Conservation (phyloP, 73 alveolate genomes). For the Tetrahymena malaccensis region DNA sequence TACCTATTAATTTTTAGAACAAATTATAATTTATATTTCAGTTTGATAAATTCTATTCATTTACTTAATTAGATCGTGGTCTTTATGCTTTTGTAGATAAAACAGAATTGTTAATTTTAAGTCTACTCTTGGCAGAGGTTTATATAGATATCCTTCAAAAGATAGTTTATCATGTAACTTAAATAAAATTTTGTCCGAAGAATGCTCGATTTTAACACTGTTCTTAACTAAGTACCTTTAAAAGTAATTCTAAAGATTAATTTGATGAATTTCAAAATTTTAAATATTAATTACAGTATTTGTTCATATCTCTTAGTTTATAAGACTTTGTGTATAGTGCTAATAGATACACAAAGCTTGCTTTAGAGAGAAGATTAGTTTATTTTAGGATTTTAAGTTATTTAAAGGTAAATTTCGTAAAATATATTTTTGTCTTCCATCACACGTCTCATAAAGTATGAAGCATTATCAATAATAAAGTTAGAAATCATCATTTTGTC, state of each 20-base stretch:
- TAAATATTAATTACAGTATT: neutral
- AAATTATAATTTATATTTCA: neutral
- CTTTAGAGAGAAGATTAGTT: neutral
- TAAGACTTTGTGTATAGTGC: neutral
- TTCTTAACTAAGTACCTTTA: neutral
- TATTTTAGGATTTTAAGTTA: neutral
- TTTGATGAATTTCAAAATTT: too few relatives aligned
- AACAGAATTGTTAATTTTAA: neutral
- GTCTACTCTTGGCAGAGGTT: neutral
- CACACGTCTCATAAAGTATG: neutral
- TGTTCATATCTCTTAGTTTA: neutral
- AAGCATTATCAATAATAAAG: neutral
- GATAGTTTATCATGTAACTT: neutral
- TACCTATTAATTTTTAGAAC: neutral
- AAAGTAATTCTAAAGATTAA: too few relatives aligned
- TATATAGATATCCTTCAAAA: neutral
- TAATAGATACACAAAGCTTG: neutral
- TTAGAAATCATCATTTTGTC: neutral
- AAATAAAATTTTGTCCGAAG: neutral
- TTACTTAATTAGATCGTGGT: neutral
- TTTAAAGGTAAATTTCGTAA: neutral
- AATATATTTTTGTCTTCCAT: neutral
- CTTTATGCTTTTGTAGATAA: neutral
- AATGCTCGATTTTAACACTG: neutral
- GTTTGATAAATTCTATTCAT: neutral